phyloP scores from a whole-genome alignment of 169 alveolate species.

The Cryptosporidium muris region DNA sequence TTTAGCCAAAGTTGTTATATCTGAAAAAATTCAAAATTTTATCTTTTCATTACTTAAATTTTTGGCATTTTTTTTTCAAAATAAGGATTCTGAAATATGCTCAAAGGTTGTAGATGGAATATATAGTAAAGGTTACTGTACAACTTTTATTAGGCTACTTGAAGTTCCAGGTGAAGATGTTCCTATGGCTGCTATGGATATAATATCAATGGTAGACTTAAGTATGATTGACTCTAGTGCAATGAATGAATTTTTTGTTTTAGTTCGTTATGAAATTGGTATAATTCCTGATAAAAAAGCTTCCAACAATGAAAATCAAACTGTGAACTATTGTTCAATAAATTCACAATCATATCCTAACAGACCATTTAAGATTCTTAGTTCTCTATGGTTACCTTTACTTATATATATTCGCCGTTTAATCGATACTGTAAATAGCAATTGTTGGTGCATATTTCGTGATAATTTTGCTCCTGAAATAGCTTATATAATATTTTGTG shows the following conservation, averaged over 20 bases:
- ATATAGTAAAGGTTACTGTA: constrained; percentile 45
- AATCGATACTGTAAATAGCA: constrained; percentile 35
- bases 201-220: constrained; percentile 56
- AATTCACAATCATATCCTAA: not conserved
- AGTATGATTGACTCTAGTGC: constrained; percentile 36
- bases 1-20: not conserved
- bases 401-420: constrained; percentile 47
- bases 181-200: constrained; percentile 58
- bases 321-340: not conserved
- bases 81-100: constrained; percentile 27
- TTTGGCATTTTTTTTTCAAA: constrained; percentile 33
- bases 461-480: constrained; percentile 58
- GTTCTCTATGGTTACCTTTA: constrained; percentile 50
- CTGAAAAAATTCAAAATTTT: constrained; percentile 44
- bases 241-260: constrained; percentile 26
- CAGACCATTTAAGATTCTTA: constrained; percentile 22
- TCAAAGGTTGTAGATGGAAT: constrained; percentile 44
- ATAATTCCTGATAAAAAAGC: constrained; percentile 2
- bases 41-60: constrained; percentile 33
- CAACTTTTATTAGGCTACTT: constrained; percentile 37
- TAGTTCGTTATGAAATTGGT: constrained; percentile 11
- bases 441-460: constrained; percentile 36
- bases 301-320: not conserved
- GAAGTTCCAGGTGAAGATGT: constrained; percentile 57
- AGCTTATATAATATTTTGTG: constrained; percentile 24